Evolutionary conservation across 495 filamentous ascomycete genomes (phyloP).

Genomic region (Tetracladium setigerum): DNA sequence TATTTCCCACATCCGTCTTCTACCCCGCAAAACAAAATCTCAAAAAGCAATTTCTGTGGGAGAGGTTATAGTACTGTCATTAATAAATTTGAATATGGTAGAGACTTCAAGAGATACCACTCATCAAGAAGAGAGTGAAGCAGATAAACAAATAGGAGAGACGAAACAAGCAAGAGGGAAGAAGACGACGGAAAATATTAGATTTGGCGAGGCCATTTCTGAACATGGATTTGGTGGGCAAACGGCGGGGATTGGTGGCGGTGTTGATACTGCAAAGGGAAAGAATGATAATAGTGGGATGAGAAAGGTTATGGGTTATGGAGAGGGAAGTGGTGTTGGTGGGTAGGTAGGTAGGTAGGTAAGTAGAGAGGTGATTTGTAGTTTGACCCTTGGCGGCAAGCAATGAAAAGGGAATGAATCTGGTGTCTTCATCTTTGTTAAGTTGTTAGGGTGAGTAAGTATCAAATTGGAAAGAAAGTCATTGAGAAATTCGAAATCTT

Average conservation of each 20-base stretch:
- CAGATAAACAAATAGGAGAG: conserved; percentile 14
- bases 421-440: too few relatives aligned
- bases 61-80: not conserved
- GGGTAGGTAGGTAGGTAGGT: too few relatives aligned
- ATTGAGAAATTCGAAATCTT: not conserved
- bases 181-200: conserved; percentile 40
- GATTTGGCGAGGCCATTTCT: conserved; percentile 39
- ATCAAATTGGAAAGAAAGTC: not conserved
- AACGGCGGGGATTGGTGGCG: conserved; percentile 25
- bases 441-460: conserved; percentile 76
- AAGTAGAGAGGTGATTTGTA: not conserved
- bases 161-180: conserved; percentile 26
- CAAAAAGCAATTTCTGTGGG: not conserved
- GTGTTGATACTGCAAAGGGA: conserved; percentile 5
- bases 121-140: conserved; percentile 15
- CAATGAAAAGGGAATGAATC: too few relatives aligned
- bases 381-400: too few relatives aligned
- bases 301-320: conserved; percentile 54
- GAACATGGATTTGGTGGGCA: conserved; percentile 33
- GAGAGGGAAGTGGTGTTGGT: conserved; percentile 47
- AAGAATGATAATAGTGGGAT: conserved; percentile 23
- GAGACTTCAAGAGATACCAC: too few relatives aligned
- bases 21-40: not conserved
- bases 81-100: not conserved
- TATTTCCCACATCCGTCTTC: not conserved